Conservation (phyloP, 306 rosid genomes). For the Clitoria ternatea region DNA sequence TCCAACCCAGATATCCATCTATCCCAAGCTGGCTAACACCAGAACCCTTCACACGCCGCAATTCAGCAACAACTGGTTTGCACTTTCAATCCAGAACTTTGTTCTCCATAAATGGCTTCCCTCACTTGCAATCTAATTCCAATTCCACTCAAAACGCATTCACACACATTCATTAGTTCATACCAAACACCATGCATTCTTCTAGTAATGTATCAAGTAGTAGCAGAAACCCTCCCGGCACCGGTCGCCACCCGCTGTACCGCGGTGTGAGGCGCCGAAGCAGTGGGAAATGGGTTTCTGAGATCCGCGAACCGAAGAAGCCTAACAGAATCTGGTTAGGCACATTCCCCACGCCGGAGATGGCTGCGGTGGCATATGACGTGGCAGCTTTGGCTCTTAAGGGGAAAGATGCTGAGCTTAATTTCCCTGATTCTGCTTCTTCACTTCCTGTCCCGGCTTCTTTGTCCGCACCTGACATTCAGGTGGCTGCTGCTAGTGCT, state of each 20-base stretch:
- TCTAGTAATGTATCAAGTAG: not conserved
- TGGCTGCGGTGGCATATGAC: conserved; percentile 93
- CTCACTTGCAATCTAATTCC: conserved; percentile 4
- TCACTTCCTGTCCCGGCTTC: conserved; percentile 80
- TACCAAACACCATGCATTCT: conserved; percentile 27
- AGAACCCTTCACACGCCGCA: conserved; percentile 25
- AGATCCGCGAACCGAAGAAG: conserved; percentile 39
- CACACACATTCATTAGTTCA: not conserved
- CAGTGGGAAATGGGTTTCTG: conserved; percentile 52
- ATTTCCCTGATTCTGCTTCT: conserved; percentile 74
- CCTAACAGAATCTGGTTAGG: conserved; percentile 80
- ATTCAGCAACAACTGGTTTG: conserved; percentile 38
- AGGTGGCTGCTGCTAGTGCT: conserved; percentile 71
- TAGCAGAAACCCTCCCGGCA: conserved; percentile 8
- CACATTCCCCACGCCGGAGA: conserved; percentile 75
- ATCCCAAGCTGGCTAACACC: conserved; percentile 37
- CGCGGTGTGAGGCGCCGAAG: conserved; percentile 42
- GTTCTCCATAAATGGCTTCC: conserved; percentile 32
- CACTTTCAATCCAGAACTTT: conserved; percentile 24
- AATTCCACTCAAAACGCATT: not conserved
- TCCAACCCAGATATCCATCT: conserved; percentile 26
- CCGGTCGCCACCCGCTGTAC: conserved; percentile 23
- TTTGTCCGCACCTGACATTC: conserved; percentile 66
- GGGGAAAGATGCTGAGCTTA: conserved; percentile 63
- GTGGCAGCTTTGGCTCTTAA: conserved; percentile 87